phyloP scores from a whole-genome alignment of 495 filamentous ascomycete species.

The Penicillium ochrochloron region DNA sequence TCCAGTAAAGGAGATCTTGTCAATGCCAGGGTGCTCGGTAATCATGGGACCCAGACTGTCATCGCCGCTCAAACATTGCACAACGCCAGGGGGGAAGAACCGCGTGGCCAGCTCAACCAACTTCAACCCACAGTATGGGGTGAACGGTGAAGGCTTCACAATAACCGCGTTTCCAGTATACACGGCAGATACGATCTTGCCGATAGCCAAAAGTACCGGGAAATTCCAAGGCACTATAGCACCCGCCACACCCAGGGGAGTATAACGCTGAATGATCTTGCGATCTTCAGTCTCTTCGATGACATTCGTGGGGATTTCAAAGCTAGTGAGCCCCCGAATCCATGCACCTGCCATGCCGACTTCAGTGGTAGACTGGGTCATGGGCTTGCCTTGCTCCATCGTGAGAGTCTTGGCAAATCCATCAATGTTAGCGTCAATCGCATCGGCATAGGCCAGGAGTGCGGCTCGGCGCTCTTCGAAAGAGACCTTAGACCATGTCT shows the following conservation, averaged over 20 bases:
- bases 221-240: conserved; percentile 69
- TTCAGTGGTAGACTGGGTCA: conserved; percentile 32
- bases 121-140: conserved; percentile 70
- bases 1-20: conserved; percentile 74
- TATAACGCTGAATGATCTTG: conserved; percentile 55
- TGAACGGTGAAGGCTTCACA: conserved; percentile 66
- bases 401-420: conserved; percentile 55
- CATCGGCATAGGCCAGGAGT: conserved; percentile 57
- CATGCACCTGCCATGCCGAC: conserved; percentile 31
- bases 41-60: conserved; percentile 65
- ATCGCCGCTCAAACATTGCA: conserved; percentile 70
- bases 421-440: conserved; percentile 46
- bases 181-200: conserved; percentile 60
- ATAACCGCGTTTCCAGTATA: conserved; percentile 63
- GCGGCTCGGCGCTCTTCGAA: conserved; percentile 59
- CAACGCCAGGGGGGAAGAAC: conserved; percentile 67
- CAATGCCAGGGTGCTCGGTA: conserved; percentile 61
- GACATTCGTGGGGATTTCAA: conserved; percentile 34
- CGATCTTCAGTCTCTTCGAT: conserved; percentile 55
- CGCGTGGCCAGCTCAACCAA: conserved; percentile 62
- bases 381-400: conserved; percentile 63
- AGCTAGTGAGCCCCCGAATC: conserved; percentile 26
- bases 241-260: conserved; percentile 60
- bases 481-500: conserved; percentile 53
- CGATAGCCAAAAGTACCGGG: conserved; percentile 60